Evolutionary conservation across 176 grass and related monocot species (phyloP).

Genomic region (Pharus latifolius): DNA sequence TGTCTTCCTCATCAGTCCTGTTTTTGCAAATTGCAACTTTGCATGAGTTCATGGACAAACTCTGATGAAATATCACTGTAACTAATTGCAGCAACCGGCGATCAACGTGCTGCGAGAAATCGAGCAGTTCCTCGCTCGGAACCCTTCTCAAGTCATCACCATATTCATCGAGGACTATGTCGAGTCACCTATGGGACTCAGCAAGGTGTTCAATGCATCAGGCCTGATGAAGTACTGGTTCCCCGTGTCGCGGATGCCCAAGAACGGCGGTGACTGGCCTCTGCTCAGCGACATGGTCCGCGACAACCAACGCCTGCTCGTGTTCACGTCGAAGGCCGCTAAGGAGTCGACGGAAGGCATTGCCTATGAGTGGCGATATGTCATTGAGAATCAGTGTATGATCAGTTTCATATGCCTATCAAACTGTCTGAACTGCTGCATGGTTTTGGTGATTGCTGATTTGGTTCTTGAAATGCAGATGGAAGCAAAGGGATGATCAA

Average conservation of each 20-base stretch:
- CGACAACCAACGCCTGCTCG: conserved; percentile 53
- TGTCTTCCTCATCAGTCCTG: background rate
- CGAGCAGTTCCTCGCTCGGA: conserved; percentile 48
- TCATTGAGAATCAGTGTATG: conserved; percentile 88
- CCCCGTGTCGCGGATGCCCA: conserved; percentile 68
- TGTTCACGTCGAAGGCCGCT: conserved; percentile 72
- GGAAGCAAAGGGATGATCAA: conserved; percentile 60
- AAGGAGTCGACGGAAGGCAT: conserved; percentile 73
- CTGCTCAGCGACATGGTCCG: conserved; percentile 79
- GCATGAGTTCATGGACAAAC: no score
- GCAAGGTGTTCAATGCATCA: conserved; percentile 64
- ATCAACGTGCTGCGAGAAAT: conserved; percentile 64
- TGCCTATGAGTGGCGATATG: conserved; percentile 80
- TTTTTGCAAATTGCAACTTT: no score
- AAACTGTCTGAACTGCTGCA: background rate
- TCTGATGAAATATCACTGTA: no score
- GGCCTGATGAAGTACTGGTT: conserved; percentile 50
- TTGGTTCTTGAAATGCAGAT: conserved; percentile 28
- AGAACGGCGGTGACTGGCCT: conserved; percentile 80
- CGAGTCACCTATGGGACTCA: conserved; percentile 55
- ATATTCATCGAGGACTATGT: conserved; percentile 92
- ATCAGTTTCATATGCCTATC: background rate
- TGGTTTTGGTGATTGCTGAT: background rate
- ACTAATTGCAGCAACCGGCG: conserved; percentile 54
- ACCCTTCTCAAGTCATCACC: conserved; percentile 65